Evolutionary conservation across 176 grass and related monocot species (phyloP).

Genomic region (Musa schizocarpa): DNA sequence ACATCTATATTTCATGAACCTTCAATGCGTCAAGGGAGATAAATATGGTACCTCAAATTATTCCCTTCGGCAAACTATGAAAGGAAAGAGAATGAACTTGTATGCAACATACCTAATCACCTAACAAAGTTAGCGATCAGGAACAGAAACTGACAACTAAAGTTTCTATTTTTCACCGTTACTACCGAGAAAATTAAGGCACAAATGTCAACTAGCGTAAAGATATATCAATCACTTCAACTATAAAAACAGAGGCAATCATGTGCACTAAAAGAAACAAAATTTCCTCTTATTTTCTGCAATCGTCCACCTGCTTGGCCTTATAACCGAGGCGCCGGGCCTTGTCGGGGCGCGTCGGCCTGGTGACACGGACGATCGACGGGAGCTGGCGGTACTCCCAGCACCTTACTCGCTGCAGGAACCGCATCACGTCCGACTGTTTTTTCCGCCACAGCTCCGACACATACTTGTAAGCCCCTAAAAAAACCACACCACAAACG

Average conservation of each 20-base stretch:
- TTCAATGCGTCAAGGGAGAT: no score
- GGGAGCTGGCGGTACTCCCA: slow-evolving; percentile 18
- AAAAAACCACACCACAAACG: not conserved
- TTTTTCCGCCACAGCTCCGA: slow-evolving; percentile 14
- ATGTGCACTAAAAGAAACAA: not conserved
- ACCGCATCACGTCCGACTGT: slow-evolving; percentile 17
- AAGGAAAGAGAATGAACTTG: no score
- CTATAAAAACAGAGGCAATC: not conserved
- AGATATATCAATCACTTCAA: not conserved
- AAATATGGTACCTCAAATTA: no score
- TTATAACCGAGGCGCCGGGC: slow-evolving; percentile 15
- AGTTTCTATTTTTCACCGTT: no score
- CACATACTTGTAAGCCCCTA: slow-evolving; percentile 17
- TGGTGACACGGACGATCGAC: slow-evolving; percentile 11
- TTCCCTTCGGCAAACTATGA: no score
- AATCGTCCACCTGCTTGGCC: slow-evolving; percentile 3
- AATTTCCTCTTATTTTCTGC: not conserved
- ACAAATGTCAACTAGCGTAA: not conserved
- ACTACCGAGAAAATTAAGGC: not conserved
- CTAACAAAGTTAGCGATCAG: no score
- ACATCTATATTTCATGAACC: no score
- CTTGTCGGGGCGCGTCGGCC: slow-evolving; percentile 7
- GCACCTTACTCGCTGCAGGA: slow-evolving; percentile 6
- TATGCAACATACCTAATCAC: no score
- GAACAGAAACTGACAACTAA: no score